These are phyloP conservation scores for Verticillium klebahnii DNA, from an alignment of 2,329 filamentous ascomycete species.

Conservation along the genomic window DNA sequence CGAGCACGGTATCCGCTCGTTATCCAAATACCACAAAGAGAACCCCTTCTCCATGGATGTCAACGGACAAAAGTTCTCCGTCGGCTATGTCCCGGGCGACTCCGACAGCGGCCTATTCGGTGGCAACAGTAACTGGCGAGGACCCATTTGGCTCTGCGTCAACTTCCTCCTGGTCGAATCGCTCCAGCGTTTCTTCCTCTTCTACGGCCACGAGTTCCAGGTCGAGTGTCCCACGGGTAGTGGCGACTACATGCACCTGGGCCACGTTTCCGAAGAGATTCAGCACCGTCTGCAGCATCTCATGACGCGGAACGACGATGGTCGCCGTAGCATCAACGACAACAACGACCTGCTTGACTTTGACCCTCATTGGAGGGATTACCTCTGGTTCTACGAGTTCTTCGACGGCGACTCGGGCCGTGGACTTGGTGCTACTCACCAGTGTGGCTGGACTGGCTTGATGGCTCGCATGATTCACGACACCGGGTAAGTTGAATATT, in stretches of 20 bases:
- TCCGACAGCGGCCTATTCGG: conserved; percentile 94
- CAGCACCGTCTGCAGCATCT: conserved; percentile 93
- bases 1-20: conserved; percentile 82
- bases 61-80: conserved; percentile 83
- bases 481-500: conserved; percentile 66
- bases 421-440: conserved; percentile 86
- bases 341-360: conserved; percentile 84
- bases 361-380: conserved; percentile 88
- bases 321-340: conserved; percentile 82
- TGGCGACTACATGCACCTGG: conserved; percentile 91
- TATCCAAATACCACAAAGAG: conserved; percentile 88
- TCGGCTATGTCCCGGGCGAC: conserved; percentile 90
- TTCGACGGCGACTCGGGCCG: conserved; percentile 91
- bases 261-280: conserved; percentile 89
- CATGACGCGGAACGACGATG: conserved; percentile 79
- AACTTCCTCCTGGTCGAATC: conserved; percentile 94
- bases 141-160: conserved; percentile 91
- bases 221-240: conserved; percentile 93
- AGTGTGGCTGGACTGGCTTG: conserved; percentile 93
- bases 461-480: conserved; percentile 98
- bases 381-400: conserved; percentile 96
- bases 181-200: conserved; percentile 92
- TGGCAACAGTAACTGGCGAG: conserved; percentile 97
- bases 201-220: conserved; percentile 83
- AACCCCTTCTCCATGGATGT: conserved; percentile 94